phyloP scores from a whole-genome alignment of 306 rosid species.

The Pterocarpus macrocarpus region DNA sequence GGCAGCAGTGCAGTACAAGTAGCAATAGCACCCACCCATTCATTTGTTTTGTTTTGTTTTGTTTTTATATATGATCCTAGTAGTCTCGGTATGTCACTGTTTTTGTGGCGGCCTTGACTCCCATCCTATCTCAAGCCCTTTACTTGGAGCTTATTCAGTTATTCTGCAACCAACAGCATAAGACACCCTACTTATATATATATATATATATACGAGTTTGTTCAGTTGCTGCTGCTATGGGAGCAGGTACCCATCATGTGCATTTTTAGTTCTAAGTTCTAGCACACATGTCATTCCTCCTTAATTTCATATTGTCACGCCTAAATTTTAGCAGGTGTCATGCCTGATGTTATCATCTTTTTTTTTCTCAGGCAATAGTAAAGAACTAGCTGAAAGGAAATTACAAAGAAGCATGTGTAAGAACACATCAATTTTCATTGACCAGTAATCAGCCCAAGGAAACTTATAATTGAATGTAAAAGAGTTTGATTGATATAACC shows the following conservation, averaged over 20 bases:
- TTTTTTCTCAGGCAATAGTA: no score
- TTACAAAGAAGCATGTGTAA: not conserved
- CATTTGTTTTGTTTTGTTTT: not conserved
- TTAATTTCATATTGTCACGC: not conserved
- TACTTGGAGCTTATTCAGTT: not conserved
- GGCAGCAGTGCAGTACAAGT: not conserved
- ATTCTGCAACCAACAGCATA: conserved; percentile 45
- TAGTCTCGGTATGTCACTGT: conserved; percentile 1
- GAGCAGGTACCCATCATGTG: conserved; percentile 34
- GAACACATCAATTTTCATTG: conserved; percentile 6
- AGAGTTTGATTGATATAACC: not conserved
- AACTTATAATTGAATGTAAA: not conserved
- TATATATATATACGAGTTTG: not conserved
- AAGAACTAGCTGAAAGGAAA: not conserved
- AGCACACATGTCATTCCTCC: not conserved
- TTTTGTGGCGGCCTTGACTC: conserved; percentile 38
- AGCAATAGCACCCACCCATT: not conserved
- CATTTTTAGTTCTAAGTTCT: conserved; percentile 15
- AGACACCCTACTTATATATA: conserved; percentile 41
- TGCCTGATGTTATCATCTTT: not conserved
- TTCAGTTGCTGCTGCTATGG: conserved; percentile 32
- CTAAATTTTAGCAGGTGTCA: not conserved
- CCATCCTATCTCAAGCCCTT: not conserved
- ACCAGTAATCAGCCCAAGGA: not conserved
- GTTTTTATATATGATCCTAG: not conserved